These are phyloP conservation scores for Thermomyces lanuginosus DNA, from an alignment of 2,329 filamentous ascomycete genomes.

Conservation along the genomic window DNA sequence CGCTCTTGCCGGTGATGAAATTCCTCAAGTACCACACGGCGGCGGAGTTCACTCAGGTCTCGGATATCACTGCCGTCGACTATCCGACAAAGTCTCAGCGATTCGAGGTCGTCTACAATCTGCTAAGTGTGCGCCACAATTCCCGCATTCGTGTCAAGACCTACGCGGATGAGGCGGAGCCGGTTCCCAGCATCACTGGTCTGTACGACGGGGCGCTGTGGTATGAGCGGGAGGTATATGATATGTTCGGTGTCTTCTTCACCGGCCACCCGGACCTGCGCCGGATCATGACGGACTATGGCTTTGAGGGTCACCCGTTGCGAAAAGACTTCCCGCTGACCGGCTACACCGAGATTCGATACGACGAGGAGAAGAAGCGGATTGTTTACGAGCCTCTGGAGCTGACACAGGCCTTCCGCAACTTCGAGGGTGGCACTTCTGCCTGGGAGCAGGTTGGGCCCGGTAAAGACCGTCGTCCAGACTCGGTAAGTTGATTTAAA, in stretches of 20 bases:
- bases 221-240: slow-evolving; percentile 97
- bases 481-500: slow-evolving; percentile 43
- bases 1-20: slow-evolving; percentile 76
- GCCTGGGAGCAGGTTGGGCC: slow-evolving; percentile 53
- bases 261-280: slow-evolving; percentile 84
- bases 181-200: slow-evolving; percentile 71
- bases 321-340: slow-evolving; percentile 97
- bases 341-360: slow-evolving; percentile 93
- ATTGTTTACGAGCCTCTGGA: slow-evolving; percentile 96
- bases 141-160: slow-evolving; percentile 95
- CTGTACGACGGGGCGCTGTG: slow-evolving; percentile 94
- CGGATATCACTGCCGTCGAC: slow-evolving; percentile 85
- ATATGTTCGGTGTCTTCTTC: slow-evolving; percentile 96
- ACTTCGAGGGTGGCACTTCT: slow-evolving; percentile 80
- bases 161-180: slow-evolving; percentile 88
- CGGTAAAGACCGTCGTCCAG: slow-evolving; percentile 64
- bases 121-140: slow-evolving; percentile 91
- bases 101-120: slow-evolving; percentile 96
- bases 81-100: slow-evolving; percentile 90
- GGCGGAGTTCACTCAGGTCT: slow-evolving; percentile 88
- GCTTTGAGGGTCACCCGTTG: slow-evolving; percentile 92
- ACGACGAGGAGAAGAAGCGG: slow-evolving; percentile 99
- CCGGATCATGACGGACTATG: slow-evolving; percentile 98
- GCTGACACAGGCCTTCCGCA: slow-evolving; percentile 94
- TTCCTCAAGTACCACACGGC: slow-evolving; percentile 98